Conservation (phyloP, 2,329 filamentous ascomycete species). For the Blastomyces gilchristii region DNA sequence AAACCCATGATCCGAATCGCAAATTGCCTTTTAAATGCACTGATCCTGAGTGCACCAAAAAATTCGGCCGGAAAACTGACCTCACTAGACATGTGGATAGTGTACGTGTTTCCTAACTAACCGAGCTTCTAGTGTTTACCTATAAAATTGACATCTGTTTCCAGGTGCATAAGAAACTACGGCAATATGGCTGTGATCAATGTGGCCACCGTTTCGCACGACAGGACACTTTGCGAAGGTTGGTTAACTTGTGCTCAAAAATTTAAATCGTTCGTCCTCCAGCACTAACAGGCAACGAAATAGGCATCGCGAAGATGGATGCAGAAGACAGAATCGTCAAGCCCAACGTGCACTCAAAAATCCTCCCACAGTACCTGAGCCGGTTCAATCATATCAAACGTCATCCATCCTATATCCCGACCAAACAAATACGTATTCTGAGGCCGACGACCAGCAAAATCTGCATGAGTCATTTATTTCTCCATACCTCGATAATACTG, state of each 20-base stretch:
- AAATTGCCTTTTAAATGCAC: slow-evolving; percentile 61
- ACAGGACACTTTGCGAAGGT: slow-evolving; percentile 76
- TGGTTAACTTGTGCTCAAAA: slow-evolving; percentile 20
- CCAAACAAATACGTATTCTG: not conserved
- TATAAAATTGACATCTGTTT: slow-evolving; percentile 38
- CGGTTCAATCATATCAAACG: not conserved
- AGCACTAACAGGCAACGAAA: slow-evolving; percentile 1
- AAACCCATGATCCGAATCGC: slow-evolving; percentile 66
- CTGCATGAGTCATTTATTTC: slow-evolving; percentile 1
- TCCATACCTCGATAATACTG: slow-evolving; percentile 6
- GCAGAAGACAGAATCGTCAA: slow-evolving; percentile 13
- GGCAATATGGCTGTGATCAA: slow-evolving; percentile 58
- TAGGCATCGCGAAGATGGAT: slow-evolving; percentile 17
- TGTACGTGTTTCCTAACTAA: slow-evolving; percentile 37
- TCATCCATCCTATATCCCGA: not conserved
- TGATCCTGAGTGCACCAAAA: slow-evolving; percentile 55
- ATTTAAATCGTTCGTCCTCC: not conserved
- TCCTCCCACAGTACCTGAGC: not conserved
- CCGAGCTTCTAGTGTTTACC: not conserved
- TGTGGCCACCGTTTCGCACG: slow-evolving; percentile 64
- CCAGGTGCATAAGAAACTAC: slow-evolving; percentile 62
- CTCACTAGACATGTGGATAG: slow-evolving; percentile 48
- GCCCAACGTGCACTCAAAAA: slow-evolving; percentile 1
- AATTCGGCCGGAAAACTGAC: slow-evolving; percentile 76
- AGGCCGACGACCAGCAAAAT: slow-evolving; percentile 3